These are phyloP conservation scores for Cadophora gregata DNA, from an alignment of 2,329 filamentous ascomycete species.

Conservation along the genomic window DNA sequence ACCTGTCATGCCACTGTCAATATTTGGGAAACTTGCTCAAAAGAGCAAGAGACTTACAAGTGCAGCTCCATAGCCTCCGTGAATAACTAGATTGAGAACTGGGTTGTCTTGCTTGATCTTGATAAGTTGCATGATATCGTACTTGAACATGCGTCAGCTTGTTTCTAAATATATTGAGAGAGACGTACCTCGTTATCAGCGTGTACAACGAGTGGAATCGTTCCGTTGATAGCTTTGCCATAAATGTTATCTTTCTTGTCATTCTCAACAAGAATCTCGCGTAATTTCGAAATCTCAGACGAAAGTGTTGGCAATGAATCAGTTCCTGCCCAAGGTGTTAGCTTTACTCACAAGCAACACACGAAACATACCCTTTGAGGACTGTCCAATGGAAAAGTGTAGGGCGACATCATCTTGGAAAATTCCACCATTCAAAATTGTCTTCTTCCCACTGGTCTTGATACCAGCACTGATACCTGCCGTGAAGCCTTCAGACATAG, in stretches of 20 bases:
- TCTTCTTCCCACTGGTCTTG: constrained; percentile 47
- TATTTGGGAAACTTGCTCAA: not conserved
- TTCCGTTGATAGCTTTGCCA: constrained; percentile 47
- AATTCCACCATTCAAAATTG: constrained; percentile 49
- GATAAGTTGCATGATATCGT: constrained; percentile 51
- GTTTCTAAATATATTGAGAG: not conserved
- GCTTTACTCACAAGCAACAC: constrained; percentile 11
- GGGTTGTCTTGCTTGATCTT: constrained; percentile 47
- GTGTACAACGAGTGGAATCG: constrained; percentile 49
- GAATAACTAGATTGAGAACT: constrained; percentile 46
- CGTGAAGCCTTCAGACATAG: constrained; percentile 44
- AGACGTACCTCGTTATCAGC: constrained; percentile 47
- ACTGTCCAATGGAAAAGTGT: constrained; percentile 49
- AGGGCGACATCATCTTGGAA: constrained; percentile 51
- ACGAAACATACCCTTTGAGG: constrained; percentile 42
- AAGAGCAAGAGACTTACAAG: constrained; percentile 40
- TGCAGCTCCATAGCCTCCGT: constrained; percentile 50
- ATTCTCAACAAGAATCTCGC: constrained; percentile 47
- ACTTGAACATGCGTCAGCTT: constrained; percentile 31
- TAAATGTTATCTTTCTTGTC: constrained; percentile 47
- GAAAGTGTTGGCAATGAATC: constrained; percentile 43
- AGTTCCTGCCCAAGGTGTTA: constrained; percentile 26
- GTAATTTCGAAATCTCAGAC: constrained; percentile 43
- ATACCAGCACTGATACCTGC: constrained; percentile 52
- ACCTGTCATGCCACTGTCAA: constrained; percentile 39